Evolutionary conservation across 352 stramenopile genomes (phyloP).

Genomic region (Phytophthora palmivora): DNA sequence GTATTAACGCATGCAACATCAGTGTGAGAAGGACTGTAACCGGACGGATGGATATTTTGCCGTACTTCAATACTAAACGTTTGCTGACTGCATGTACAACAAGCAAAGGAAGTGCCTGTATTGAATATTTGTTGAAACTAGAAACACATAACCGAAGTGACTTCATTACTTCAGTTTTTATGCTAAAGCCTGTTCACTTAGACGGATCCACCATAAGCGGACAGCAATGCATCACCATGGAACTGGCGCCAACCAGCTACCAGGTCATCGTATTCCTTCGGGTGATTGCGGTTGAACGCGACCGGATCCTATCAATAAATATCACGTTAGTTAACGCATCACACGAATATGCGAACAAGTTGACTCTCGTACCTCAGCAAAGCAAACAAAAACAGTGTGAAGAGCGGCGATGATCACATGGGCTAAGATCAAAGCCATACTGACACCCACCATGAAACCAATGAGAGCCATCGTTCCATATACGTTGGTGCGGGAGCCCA

Average conservation of each 20-base stretch:
- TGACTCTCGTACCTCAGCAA: constrained; percentile 66
- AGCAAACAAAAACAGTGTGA: constrained; percentile 90
- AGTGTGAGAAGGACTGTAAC: too few species aligned
- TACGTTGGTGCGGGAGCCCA: constrained; percentile 53
- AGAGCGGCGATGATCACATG: constrained; percentile 86
- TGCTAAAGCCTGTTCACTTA: too few species aligned
- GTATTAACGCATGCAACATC: too few species aligned
- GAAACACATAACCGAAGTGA: not conserved
- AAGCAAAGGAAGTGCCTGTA: too few species aligned
- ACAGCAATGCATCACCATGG: constrained; percentile 74
- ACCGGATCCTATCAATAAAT: constrained; percentile 69
- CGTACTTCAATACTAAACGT: too few species aligned
- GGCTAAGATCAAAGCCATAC: constrained; percentile 85
- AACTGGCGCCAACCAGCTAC: constrained; percentile 85
- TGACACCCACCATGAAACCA: constrained; percentile 83
- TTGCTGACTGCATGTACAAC: too few species aligned
- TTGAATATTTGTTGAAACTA: too few species aligned
- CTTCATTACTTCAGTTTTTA: constrained; percentile 3
- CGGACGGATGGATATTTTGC: too few species aligned
- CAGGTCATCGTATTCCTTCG: constrained; percentile 80
- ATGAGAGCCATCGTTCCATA: constrained; percentile 71
- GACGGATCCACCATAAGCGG: constrained; percentile 72
- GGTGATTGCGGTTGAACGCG: constrained; percentile 85
- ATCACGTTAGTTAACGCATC: constrained; percentile 15
- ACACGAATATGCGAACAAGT: not conserved